These are phyloP conservation scores for Podospora didyma DNA, from an alignment of 495 filamentous ascomycete genomes.

Conservation along the genomic window DNA sequence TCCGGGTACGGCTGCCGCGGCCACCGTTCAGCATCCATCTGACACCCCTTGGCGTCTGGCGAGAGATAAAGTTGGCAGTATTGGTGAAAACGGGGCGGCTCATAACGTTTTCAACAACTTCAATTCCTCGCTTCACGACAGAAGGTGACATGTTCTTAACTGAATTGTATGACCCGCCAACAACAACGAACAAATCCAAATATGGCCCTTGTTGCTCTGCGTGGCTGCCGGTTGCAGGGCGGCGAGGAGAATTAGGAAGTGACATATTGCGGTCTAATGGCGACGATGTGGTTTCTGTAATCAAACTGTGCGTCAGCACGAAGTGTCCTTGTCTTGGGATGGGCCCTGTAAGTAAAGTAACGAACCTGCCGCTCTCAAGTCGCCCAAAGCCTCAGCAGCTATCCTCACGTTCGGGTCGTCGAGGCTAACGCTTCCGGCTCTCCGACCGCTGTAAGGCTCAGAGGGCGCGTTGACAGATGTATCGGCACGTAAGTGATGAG, in stretches of 20 bases:
- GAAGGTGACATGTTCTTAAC: conserved; percentile 85
- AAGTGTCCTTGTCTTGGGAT: too few species aligned
- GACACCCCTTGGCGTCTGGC: conserved; percentile 73
- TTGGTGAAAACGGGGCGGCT: conserved; percentile 77
- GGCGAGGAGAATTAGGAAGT: conserved; percentile 27
- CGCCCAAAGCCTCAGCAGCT: conserved; percentile 82
- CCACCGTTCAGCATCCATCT: conserved; percentile 64
- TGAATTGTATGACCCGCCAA: conserved; percentile 72
- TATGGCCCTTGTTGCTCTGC: too few species aligned
- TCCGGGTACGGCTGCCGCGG: conserved; percentile 32
- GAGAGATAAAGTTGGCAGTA: conserved; percentile 74
- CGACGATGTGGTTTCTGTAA: conserved; percentile 53
- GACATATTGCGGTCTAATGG: conserved; percentile 42
- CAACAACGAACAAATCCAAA: too few species aligned
- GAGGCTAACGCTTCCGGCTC: conserved; percentile 58
- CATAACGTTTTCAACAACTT: conserved; percentile 83
- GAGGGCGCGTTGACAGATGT: conserved; percentile 37
- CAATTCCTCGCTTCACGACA: conserved; percentile 74
- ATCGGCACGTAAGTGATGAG: conserved; percentile 30
- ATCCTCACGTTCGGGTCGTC: conserved; percentile 78
- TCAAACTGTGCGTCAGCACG: conserved; percentile 10
- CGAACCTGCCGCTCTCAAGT: conserved; percentile 78
- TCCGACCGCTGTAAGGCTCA: conserved; percentile 32
- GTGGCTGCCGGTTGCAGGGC: conserved; percentile 54
- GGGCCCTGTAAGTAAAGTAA: conserved; percentile 1